These are phyloP conservation scores for Chamaecrista fasciculata DNA, from an alignment of 306 rosid genomes.

Conservation along the genomic window DNA sequence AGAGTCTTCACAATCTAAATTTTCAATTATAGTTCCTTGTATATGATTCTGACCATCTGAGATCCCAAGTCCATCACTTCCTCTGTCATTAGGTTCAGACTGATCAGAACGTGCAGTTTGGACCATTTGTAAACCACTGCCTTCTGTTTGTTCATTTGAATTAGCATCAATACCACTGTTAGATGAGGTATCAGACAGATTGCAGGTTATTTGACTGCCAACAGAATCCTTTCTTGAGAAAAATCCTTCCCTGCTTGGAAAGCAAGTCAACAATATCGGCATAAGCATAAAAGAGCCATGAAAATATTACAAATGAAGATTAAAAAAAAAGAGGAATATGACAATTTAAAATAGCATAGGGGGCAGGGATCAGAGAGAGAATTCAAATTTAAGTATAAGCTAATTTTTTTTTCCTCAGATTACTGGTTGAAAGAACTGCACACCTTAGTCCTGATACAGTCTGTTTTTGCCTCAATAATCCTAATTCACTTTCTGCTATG, in stretches of 20 bases:
- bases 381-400: conserved; percentile 3
- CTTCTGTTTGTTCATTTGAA: conserved; percentile 43
- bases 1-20: conserved; percentile 32
- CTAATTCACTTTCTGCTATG: conserved; percentile 84
- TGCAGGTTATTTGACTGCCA: conserved; percentile 53
- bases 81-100: conserved; percentile 37
- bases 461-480: conserved; percentile 80
- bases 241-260: conserved; percentile 77
- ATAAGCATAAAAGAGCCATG: conserved; percentile 11
- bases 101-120: conserved; percentile 41
- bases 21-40: conserved; percentile 38
- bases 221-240: conserved; percentile 57
- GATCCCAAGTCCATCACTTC: conserved; percentile 38
- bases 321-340: background rate
- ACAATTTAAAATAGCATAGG: background rate
- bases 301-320: conserved; percentile 4
- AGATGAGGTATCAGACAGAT: conserved; percentile 49
- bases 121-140: conserved; percentile 43
- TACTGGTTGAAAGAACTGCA: conserved; percentile 24
- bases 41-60: conserved; percentile 38
- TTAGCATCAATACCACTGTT: conserved; percentile 38
- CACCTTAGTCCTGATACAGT: conserved; percentile 97
- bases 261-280: conserved; percentile 20
- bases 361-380: background rate
- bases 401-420: background rate